Conservation (phyloP, 306 rosid genomes). For the Chamaecrista fasciculata region DNA sequence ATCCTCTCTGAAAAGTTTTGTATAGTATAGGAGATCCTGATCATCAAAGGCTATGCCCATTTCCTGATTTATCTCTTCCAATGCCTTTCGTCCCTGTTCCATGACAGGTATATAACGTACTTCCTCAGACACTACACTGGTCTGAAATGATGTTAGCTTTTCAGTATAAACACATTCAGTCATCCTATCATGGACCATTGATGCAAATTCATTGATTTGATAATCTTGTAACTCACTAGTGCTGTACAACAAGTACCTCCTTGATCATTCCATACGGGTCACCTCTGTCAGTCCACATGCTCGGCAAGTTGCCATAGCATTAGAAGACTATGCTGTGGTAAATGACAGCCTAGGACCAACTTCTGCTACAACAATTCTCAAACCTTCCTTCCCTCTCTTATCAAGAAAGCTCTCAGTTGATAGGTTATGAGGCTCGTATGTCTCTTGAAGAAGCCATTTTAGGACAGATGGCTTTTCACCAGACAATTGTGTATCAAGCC, state of each 20-base stretch:
- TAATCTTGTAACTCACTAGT: slow-evolving; percentile 39
- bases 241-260: slow-evolving; percentile 72
- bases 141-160: slow-evolving; percentile 64
- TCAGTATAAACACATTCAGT: slow-evolving; percentile 74
- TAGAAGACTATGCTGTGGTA: slow-evolving; percentile 91
- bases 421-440: slow-evolving; percentile 79
- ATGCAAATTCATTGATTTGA: slow-evolving; percentile 39
- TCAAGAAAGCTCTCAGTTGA: slow-evolving; percentile 72
- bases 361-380: slow-evolving; percentile 57
- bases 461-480: slow-evolving; percentile 48
- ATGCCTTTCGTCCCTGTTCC: slow-evolving; percentile 79
- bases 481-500: slow-evolving; percentile 51
- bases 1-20: slow-evolving; percentile 74
- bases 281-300: slow-evolving; percentile 90
- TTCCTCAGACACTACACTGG: slow-evolving; percentile 63
- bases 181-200: slow-evolving; percentile 86
- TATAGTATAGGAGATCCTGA: slow-evolving; percentile 77
- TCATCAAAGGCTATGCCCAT: slow-evolving; percentile 95
- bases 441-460: slow-evolving; percentile 78
- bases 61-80: slow-evolving; percentile 77
- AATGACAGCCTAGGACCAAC: slow-evolving; percentile 91
- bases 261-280: slow-evolving; percentile 76
- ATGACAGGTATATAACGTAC: slow-evolving; percentile 61
- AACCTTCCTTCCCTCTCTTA: slow-evolving; percentile 64
- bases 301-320: slow-evolving; percentile 81